Evolutionary conservation across 306 rosid genomes (phyloP).

Genomic region (Cyclanthera cordifolia): DNA sequence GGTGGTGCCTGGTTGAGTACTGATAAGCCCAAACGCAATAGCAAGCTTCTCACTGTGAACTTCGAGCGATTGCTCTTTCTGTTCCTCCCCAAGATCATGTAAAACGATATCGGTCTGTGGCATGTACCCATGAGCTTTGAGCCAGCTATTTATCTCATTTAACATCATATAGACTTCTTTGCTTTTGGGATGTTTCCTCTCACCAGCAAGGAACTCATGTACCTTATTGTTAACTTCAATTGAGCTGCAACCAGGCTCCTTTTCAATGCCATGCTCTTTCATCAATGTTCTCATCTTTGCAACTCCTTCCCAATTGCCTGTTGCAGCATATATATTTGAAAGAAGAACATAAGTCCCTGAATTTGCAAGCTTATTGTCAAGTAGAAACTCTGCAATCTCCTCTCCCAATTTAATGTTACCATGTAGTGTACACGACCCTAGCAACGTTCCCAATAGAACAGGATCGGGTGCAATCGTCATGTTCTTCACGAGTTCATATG

Average conservation of each 20-base stretch:
- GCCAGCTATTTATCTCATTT: constrained; percentile 55
- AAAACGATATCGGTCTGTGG: constrained; percentile 52
- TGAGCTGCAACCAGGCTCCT: constrained; percentile 81
- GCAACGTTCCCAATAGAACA: constrained; percentile 67
- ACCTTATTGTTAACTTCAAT: constrained; percentile 55
- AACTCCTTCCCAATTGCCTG: constrained; percentile 64
- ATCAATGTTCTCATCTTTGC: constrained; percentile 57
- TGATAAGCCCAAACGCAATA: constrained; percentile 67
- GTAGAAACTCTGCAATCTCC: constrained; percentile 54
- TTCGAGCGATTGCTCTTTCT: constrained; percentile 54
- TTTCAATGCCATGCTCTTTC: constrained; percentile 56
- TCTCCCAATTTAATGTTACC: constrained; percentile 46
- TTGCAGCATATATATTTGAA: constrained; percentile 61
- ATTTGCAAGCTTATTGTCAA: constrained; percentile 42
- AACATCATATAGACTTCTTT: constrained; percentile 48
- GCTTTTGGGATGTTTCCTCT: constrained; percentile 48
- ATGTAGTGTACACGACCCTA: constrained; percentile 72
- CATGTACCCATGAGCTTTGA: constrained; percentile 39
- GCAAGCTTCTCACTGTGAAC: constrained; percentile 87
- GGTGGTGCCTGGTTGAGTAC: constrained; percentile 44
- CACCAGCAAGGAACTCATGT: constrained; percentile 78
- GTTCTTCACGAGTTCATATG: constrained; percentile 44
- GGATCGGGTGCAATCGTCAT: constrained; percentile 60
- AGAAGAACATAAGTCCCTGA: constrained; percentile 74
- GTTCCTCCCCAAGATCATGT: constrained; percentile 56